Evolutionary conservation across 768 basidiomycete species (phyloP), one percentile per base, ranked within the genome.

Genomic region (Brasilioporus rufonigricans): DNA sequence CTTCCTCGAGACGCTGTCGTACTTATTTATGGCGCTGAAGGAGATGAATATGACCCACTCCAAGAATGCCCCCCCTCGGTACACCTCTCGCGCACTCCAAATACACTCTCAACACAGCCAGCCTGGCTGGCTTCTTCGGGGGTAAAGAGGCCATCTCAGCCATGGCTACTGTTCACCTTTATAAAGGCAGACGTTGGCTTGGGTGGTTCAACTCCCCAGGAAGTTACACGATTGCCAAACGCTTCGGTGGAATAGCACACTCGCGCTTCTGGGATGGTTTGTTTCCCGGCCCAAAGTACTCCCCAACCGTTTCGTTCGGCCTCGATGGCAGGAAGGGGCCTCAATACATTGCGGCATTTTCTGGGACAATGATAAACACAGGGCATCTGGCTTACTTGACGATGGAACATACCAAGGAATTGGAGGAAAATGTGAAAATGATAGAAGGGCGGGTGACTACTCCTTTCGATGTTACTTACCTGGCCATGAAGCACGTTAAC

Each of bases 81-180:
- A 24, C 6, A 12, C 58, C 66, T 29, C 48, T 66, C 35, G 10
- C 33, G 2, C 0, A 16, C n/a, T n/a, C 50, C 14, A 48, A 44
- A 24, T 66, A 66, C 38, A 41, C 19, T 5, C 64, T 73, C 36
- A 62, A 73, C 29, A 43, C 65, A 1, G 60, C 69, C 11, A 73
- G 69, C 4, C 60, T 73, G 9, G 68, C 71, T 8, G 72, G 71
- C 10, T 67, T 74, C 29, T 72, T 73, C 9, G n/a, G 73, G 73
- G 3, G 71, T 7, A 60, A 73, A 21, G 73, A 73, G 46, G 71
- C 73, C 18, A 59, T 73, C 31, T 57, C 68, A 9, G 70, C 72
- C 21, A 73, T 73, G 21, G 40, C 39, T 12, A 40, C 21, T 19
- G 19, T 23, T 18, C 39, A n/a, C n/a, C n/a, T n/a, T n/a, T n/a